Base-by-base conservation (phyloP, 352 stramenopile species). In the Phytopythium litorale region DNA sequence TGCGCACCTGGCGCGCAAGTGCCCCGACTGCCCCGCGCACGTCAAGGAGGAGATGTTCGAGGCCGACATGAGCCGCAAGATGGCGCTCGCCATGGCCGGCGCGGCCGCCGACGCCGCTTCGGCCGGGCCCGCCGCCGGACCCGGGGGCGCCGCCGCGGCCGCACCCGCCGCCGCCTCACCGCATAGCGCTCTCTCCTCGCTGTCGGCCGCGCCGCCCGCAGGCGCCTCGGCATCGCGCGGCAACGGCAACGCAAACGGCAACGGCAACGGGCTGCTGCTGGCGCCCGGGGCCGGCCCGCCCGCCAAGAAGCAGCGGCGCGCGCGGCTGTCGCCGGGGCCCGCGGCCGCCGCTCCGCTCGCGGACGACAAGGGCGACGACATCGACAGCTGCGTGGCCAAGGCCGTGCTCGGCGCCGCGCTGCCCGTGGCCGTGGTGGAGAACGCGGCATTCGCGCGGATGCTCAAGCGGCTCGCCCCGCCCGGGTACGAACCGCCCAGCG, bases 341-440 rank as follows among this genome's bases (percentile, higher is more conserved):
- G 28, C 48, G 37, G 25, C 54, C 16, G 55, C 60, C 21, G 21
- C 67, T n/a, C 48, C 68, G 2, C 64, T 71, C 25, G 32, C 84
- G 23, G 74, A 87, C 32, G 70, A 87, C 43, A 87, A 86, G 58
- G 70, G 59, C 16, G 67, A 88, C 50, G 32, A 88, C 49, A 25
- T 91, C 23, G 78, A 89, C 49, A 73, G 68, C 57, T 84, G 75
- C 48, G 73, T 89, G 30, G 76, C 78, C 30, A 78, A 81, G 58
- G 79, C 79, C 13, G 71, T 92, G 30, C 76, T 89, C 7, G 73
- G 72, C 0, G 68, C 68, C 7, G 80, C 73, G n/a, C 54, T 88
- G 23, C 70, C 81, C 1, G 76, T 92, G n/a, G 57, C 57, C 7
- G 72, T 77, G 5, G 71, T 90, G n/a, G 83, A 89, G 58, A 70